Conservation (phyloP, 768 basidiomycete species). For the Tulasnella sp. region DNA sequence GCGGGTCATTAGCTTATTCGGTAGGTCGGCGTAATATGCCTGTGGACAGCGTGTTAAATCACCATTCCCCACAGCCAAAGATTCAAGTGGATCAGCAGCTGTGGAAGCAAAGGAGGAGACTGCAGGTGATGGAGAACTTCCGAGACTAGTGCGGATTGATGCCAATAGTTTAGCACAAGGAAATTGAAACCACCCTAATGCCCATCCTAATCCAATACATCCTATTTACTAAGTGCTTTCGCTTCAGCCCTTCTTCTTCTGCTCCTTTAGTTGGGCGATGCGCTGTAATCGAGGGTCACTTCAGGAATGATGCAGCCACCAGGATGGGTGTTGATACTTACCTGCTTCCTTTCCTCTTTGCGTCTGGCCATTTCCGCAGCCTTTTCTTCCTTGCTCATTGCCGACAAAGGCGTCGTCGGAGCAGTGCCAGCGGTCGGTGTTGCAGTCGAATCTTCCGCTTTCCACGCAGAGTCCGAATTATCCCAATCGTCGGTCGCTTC, state of each 20-base stretch:
- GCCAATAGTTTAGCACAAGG: conserved; percentile 19
- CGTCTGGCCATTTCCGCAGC: conserved; percentile 89
- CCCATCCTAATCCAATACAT: neutral
- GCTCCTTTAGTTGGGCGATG: conserved; percentile 78
- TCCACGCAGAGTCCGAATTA: conserved; percentile 37
- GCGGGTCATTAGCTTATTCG: conserved; percentile 45
- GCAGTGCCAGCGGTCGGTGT: conserved; percentile 34
- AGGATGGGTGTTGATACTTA: conserved; percentile 44
- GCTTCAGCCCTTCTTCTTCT: conserved; percentile 56
- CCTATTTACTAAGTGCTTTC: neutral
- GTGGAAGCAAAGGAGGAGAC: conserved; percentile 15
- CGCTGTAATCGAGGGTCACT: conserved; percentile 50
- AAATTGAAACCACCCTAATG: conserved; percentile 17
- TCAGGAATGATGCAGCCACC: neutral
- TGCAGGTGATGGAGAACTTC: conserved; percentile 15
- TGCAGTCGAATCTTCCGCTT: conserved; percentile 34
- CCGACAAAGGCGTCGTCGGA: conserved; percentile 46
- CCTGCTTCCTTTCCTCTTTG: conserved; percentile 91
- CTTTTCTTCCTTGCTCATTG: conserved; percentile 86
- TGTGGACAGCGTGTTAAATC: neutral
- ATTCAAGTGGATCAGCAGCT: conserved; percentile 21
- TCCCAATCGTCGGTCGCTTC: neutral
- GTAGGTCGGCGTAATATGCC: conserved; percentile 36
- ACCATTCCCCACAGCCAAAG: conserved; percentile 11
- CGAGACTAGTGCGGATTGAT: conserved; percentile 36